phyloP scores from a whole-genome alignment of 345 rosid genomes.

The Clarkia xantiana region DNA sequence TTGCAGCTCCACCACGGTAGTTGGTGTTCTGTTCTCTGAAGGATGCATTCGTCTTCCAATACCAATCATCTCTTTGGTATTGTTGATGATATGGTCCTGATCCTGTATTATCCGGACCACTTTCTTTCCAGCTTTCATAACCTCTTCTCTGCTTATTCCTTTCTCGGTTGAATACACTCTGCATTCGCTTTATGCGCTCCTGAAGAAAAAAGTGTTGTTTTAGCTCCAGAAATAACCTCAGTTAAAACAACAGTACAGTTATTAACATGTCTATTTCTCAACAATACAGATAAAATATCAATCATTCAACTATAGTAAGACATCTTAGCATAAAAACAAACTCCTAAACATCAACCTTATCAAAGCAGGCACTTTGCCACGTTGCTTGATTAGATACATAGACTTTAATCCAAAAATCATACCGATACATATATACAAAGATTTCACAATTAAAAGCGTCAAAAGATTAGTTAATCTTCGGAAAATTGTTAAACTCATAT shows the following conservation, averaged over 20 bases:
- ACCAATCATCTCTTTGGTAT: slow-evolving; percentile 95
- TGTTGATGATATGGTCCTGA: slow-evolving; percentile 50
- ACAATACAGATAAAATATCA: too few species aligned
- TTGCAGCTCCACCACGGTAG: slow-evolving; percentile 43
- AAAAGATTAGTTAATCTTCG: too few species aligned
- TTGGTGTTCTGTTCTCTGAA: slow-evolving; percentile 46
- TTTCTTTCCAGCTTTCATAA: slow-evolving; percentile 75
- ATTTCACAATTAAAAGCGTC: too few species aligned
- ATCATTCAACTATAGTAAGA: too few species aligned
- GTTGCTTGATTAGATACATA: too few species aligned
- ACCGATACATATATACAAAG: too few species aligned
- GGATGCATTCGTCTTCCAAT: slow-evolving; percentile 83
- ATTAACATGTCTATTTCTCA: too few species aligned
- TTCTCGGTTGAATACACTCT: slow-evolving; percentile 89
- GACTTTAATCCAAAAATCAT: too few species aligned
- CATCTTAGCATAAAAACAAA: too few species aligned
- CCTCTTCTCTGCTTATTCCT: slow-evolving; percentile 57
- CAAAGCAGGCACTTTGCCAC: too few species aligned
- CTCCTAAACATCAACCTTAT: too few species aligned
- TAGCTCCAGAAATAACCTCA: not conserved
- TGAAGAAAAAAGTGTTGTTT: slow-evolving; percentile 10
- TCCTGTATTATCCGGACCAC: slow-evolving; percentile 21
- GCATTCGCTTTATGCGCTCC: slow-evolving; percentile 98
- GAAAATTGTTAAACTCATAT: too few species aligned
- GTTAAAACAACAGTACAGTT: not conserved